A percentile compares a stretch with the other conserved stretches of the same genome.
Evolutionary conservation across 345 rosid species (phyloP).

Genomic region (Rhizophora mangle): DNA sequence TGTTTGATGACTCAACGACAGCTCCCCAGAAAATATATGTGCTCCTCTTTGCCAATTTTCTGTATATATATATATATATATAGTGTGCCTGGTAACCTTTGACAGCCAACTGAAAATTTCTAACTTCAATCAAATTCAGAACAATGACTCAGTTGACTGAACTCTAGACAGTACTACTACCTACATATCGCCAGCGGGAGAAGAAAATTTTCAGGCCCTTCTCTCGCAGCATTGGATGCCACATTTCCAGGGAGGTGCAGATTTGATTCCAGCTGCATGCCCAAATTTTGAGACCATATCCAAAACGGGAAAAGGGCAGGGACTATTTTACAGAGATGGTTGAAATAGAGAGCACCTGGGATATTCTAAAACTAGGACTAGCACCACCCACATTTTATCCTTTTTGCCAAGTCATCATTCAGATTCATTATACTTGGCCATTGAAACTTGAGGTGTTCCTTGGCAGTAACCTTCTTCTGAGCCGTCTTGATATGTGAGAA

Average conservation of each 20-base stretch:
- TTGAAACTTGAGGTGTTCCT: no score
- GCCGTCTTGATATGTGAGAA: no score
- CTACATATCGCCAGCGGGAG: neutral
- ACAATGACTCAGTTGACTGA: conserved; percentile 26
- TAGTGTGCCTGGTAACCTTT: conserved; percentile 59
- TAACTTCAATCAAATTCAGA: conserved; percentile 43
- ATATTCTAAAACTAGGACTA: neutral
- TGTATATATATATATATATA: conserved; percentile 35
- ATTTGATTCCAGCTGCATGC: conserved; percentile 73
- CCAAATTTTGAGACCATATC: neutral
- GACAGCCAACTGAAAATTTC: conserved; percentile 69
- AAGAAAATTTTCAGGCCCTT: conserved; percentile 62
- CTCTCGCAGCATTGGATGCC: conserved; percentile 80
- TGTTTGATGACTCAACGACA: conserved; percentile 80
- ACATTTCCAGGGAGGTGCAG: conserved; percentile 66
- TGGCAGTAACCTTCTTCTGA: no score
- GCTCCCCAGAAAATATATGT: conserved; percentile 77
- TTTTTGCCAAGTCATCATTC: conserved; percentile 37
- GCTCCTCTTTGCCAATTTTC: conserved; percentile 82
- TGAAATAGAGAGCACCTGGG: neutral
- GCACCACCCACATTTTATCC: conserved; percentile 97
- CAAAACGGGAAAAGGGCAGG: neutral
- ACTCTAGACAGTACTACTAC: conserved; percentile 14
- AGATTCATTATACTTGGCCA: neutral
- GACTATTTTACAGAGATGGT: no score